Conservation (phyloP, 768 basidiomycete species). For the Dioszegia hungarica region DNA sequence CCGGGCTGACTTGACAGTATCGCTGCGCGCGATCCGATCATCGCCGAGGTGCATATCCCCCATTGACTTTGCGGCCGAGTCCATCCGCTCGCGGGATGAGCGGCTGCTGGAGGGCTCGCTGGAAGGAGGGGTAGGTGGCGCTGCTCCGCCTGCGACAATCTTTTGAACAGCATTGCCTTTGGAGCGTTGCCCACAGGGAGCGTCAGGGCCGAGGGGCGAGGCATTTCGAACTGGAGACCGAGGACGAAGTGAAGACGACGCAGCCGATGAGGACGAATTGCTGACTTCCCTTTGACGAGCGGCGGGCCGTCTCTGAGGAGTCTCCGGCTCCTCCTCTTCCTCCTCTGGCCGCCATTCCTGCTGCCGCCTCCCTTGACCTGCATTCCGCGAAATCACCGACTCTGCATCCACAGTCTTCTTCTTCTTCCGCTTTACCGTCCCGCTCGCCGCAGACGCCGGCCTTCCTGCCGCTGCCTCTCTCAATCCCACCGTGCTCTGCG, state of each 20-base stretch:
- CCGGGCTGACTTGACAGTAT: not conserved
- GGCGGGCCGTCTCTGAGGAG: no score
- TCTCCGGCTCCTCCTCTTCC: no score
- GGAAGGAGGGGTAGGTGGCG: slow-evolving; percentile 22
- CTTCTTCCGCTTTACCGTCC: slow-evolving; percentile 33
- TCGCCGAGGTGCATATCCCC: not conserved
- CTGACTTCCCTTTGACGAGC: not conserved
- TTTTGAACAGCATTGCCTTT: not conserved
- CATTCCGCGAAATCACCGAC: not conserved
- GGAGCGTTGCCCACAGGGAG: not conserved
- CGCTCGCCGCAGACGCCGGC: not conserved
- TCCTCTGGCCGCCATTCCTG: not conserved
- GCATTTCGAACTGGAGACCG: not conserved
- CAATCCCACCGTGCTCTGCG: slow-evolving; percentile 20
- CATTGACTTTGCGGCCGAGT: not conserved
- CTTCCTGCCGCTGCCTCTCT: slow-evolving; percentile 13
- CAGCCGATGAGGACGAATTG: slow-evolving; percentile 15
- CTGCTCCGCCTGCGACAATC: not conserved
- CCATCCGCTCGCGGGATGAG: not conserved
- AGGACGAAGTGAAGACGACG: slow-evolving; percentile 20
- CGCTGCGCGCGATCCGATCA: not conserved
- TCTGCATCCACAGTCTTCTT: slow-evolving; percentile 8
- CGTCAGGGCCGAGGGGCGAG: not conserved
- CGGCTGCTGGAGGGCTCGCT: slow-evolving; percentile 16
- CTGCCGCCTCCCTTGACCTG: not conserved